These are phyloP conservation scores for Gentiana dahurica DNA, from an alignment of 257 asterid species.

Conservation along the genomic window DNA sequence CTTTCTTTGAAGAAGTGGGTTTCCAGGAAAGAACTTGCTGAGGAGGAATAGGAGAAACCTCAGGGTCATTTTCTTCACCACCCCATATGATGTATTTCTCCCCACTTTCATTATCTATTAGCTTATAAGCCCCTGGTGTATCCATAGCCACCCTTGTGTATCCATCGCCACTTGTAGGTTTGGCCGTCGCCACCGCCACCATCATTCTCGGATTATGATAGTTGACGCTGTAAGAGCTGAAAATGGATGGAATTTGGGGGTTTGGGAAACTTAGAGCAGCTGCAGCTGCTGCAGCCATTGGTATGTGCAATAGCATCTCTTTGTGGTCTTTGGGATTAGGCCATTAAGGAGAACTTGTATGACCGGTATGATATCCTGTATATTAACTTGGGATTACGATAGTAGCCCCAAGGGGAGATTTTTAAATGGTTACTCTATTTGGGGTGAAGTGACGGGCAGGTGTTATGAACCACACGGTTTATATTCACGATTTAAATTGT, in stretches of 20 bases:
- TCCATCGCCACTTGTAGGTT: not conserved
- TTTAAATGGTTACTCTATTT: too few relatives aligned
- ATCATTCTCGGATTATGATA: not conserved
- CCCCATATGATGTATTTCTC: conserved; percentile 36
- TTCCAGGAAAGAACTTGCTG: conserved; percentile 23
- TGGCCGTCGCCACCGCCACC: conserved; percentile 12
- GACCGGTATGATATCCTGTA: too few relatives aligned
- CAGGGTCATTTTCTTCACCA: conserved; percentile 22
- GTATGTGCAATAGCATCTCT: conserved; percentile 3
- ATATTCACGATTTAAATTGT: too few relatives aligned
- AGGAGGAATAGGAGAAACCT: conserved; percentile 17
- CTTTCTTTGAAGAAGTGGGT: conserved; percentile 13
- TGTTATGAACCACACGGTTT: too few relatives aligned
- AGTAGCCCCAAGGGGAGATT: too few relatives aligned
- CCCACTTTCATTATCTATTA: conserved; percentile 28
- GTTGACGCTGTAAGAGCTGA: not conserved
- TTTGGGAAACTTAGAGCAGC: conserved; percentile 6
- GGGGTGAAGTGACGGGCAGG: too few relatives aligned
- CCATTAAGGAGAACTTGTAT: too few relatives aligned
- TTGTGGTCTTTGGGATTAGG: not conserved
- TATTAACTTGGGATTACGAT: too few relatives aligned
- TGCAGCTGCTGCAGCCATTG: conserved; percentile 13
- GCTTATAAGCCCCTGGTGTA: conserved; percentile 34
- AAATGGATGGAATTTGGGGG: conserved; percentile 2
- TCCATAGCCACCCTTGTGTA: conserved; percentile 25